phyloP scores from a whole-genome alignment of 2,329 filamentous ascomycete species.

The Trichoderma sp. region DNA sequence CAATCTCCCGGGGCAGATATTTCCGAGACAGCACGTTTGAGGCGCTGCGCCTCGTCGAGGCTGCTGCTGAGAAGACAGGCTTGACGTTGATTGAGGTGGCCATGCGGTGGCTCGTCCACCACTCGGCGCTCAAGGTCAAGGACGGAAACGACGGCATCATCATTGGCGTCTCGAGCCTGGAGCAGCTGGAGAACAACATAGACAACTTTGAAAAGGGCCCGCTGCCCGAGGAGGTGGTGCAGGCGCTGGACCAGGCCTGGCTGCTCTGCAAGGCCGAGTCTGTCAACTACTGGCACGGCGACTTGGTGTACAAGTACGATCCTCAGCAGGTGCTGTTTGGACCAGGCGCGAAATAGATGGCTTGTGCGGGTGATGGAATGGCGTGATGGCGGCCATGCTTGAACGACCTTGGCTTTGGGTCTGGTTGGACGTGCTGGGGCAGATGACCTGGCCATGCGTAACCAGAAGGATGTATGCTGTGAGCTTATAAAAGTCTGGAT shows the following conservation, averaged over 20 bases:
- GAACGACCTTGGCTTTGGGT: neutral
- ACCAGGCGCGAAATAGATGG: constrained; percentile 43
- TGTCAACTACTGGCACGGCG: constrained; percentile 57
- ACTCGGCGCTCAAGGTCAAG: constrained; percentile 60
- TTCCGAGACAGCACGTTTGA: constrained; percentile 66
- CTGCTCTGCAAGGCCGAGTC: constrained; percentile 62
- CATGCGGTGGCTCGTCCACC: constrained; percentile 72
- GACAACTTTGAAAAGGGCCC: constrained; percentile 66
- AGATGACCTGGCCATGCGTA: constrained; percentile 9
- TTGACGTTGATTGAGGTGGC: constrained; percentile 72
- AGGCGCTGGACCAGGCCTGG: constrained; percentile 79
- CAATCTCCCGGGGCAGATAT: constrained; percentile 67
- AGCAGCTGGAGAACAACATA: constrained; percentile 61
- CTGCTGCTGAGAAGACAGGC: constrained; percentile 65
- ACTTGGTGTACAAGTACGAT: constrained; percentile 68
- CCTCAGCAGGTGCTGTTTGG: constrained; percentile 62
- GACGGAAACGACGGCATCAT: constrained; percentile 61
- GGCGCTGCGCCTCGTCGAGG: constrained; percentile 68
- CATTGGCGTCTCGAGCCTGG: constrained; percentile 59
- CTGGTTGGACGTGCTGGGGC: neutral
- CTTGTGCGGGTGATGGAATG: neutral
- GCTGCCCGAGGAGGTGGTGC: constrained; percentile 73
- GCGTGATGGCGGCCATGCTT: neutral
- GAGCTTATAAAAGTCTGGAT: neutral
- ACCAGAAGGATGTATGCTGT: neutral